These are phyloP conservation scores for Cryptococcus hybrid DNA, from an alignment of 1,284 basidiomycete species.

Conservation along the genomic window DNA sequence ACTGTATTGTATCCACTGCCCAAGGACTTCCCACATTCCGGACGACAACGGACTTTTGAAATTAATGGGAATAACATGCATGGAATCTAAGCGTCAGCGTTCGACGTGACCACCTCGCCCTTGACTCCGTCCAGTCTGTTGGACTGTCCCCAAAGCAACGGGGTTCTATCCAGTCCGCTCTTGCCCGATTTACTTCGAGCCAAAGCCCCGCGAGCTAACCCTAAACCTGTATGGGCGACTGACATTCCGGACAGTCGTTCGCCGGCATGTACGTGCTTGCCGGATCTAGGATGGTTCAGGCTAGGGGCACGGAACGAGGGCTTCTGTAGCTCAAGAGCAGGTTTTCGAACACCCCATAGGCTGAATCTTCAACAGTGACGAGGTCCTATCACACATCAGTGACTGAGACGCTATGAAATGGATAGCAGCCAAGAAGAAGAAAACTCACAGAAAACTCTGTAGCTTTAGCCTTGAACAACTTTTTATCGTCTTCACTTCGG, in stretches of 20 bases:
- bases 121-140: not conserved
- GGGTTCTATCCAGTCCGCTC: slow-evolving; percentile 7
- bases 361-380: too few relatives aligned
- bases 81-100: not conserved
- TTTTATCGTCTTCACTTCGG: slow-evolving; percentile 37
- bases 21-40: too few relatives aligned
- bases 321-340: not conserved
- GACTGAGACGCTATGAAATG: too few relatives aligned
- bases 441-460: slow-evolving; percentile 44
- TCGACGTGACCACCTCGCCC: not conserved
- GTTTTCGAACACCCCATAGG: too few relatives aligned
- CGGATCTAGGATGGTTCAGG: slow-evolving; percentile 20
- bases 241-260: slow-evolving; percentile 45
- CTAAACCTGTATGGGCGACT: slow-evolving; percentile 37
- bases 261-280: slow-evolving; percentile 37
- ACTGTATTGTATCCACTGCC: too few relatives aligned
- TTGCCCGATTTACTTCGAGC: slow-evolving; percentile 13
- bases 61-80: too few relatives aligned
- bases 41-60: too few relatives aligned
- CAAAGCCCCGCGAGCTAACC: slow-evolving; percentile 43
- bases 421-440: too few relatives aligned
- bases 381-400: too few relatives aligned
- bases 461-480: slow-evolving; percentile 45
- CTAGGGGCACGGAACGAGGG: slow-evolving; percentile 2
- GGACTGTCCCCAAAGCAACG: slow-evolving; percentile 8